Conservation (phyloP, 805 yeast species). For the Zygotorulaspora chibaensis region DNA sequence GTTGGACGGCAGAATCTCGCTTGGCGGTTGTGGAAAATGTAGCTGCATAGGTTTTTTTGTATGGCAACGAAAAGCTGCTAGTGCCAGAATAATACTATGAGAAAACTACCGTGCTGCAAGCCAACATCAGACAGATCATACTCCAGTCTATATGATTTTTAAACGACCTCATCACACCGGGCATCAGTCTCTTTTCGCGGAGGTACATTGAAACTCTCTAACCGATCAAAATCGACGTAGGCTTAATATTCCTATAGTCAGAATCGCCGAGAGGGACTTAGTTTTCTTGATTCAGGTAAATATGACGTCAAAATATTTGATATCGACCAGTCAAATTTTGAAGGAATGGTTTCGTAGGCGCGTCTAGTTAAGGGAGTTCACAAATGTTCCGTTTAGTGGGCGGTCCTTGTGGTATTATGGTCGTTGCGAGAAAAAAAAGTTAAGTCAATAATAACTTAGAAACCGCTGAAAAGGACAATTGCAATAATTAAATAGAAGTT, state of each 20-base stretch:
- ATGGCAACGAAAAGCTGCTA: background rate
- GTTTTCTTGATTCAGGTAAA: no score
- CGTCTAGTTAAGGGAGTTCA: background rate
- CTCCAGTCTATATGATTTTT: no score
- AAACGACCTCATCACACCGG: no score
- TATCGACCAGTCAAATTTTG: background rate
- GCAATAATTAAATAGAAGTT: background rate
- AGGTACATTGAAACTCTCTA: no score
- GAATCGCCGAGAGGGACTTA: no score
- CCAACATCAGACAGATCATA: background rate
- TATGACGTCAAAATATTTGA: background rate
- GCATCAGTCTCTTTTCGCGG: no score
- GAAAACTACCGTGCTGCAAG: background rate
- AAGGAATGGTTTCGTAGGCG: background rate
- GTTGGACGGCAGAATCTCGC: background rate
- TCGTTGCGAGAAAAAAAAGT: background rate
- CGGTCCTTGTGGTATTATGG: slow-evolving; percentile 1
- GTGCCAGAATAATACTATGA: background rate
- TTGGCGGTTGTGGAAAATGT: background rate
- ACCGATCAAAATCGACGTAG: no score
- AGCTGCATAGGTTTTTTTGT: background rate
- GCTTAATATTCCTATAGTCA: no score
- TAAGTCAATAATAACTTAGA: background rate
- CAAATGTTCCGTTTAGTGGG: background rate
- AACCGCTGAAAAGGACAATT: background rate